These are phyloP conservation scores for Tulasnella sp. DNA, from an alignment of 768 basidiomycete species.

Conservation along the genomic window DNA sequence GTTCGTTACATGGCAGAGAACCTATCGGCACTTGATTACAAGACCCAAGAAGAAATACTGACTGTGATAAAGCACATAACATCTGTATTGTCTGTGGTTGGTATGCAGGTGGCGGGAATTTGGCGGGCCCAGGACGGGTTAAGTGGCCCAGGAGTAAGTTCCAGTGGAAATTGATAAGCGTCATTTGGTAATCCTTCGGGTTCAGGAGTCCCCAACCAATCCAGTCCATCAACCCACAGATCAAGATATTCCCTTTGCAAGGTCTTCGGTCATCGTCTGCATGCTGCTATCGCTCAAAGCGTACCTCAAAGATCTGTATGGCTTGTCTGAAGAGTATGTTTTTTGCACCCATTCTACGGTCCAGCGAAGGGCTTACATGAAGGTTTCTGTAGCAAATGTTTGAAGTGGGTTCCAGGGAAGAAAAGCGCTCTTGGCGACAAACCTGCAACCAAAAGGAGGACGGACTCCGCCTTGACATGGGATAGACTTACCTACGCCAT, in stretches of 20 bases:
- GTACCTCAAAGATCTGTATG: slow-evolving; percentile 73
- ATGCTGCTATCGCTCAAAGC: slow-evolving; percentile 81
- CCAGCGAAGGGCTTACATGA: neutral
- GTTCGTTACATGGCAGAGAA: slow-evolving; percentile 92
- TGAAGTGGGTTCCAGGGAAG: slow-evolving; percentile 78
- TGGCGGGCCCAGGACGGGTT: slow-evolving; percentile 47
- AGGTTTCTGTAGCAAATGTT: slow-evolving; percentile 59
- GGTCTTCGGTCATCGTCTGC: slow-evolving; percentile 59
- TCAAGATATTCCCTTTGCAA: slow-evolving; percentile 19
- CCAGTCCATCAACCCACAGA: neutral
- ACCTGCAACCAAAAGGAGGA: slow-evolving; percentile 46
- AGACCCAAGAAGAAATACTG: slow-evolving; percentile 86
- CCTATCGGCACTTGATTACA: slow-evolving; percentile 85
- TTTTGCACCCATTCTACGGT: neutral
- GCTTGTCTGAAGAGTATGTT: slow-evolving; percentile 82
- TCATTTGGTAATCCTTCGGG: no score
- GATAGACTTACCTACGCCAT: slow-evolving; percentile 60
- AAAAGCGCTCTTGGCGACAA: slow-evolving; percentile 85
- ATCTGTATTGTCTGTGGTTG: slow-evolving; percentile 61
- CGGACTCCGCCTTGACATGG: slow-evolving; percentile 59
- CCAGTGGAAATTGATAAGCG: neutral
- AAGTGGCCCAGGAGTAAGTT: neutral
- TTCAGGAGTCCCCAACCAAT: neutral
- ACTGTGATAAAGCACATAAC: slow-evolving; percentile 76
- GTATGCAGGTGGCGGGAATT: slow-evolving; percentile 68